These are phyloP conservation scores for Prosopis cineraria DNA, from an alignment of 306 rosid genomes.

Conservation along the genomic window DNA sequence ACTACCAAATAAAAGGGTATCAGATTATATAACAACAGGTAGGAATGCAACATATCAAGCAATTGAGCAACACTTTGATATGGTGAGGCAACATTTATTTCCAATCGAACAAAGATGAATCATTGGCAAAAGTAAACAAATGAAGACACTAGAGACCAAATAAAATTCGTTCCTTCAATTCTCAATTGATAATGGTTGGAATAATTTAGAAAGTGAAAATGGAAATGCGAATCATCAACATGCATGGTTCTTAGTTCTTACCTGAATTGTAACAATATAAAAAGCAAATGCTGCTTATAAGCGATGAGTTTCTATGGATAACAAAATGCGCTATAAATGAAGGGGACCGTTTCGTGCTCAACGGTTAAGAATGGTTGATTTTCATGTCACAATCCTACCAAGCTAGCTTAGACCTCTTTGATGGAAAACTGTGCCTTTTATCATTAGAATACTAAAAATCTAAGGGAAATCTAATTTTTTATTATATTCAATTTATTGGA, in stretches of 20 bases:
- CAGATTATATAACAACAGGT: conserved; percentile 14
- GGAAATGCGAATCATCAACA: conserved; percentile 15
- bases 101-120: conserved; percentile 2
- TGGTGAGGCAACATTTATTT: background rate
- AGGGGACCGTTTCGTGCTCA: conserved; percentile 32
- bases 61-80: conserved; percentile 27
- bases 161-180: background rate
- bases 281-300: background rate
- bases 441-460: background rate
- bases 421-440: background rate
- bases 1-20: conserved; percentile 16
- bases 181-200: background rate
- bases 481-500: background rate
- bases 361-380: conserved; percentile 16
- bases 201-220: background rate
- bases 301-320: conserved; percentile 13
- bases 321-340: background rate
- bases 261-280: conserved; percentile 30
- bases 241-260: background rate
- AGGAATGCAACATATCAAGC: conserved; percentile 6
- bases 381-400: background rate
- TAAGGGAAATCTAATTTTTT: background rate
- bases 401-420: background rate
- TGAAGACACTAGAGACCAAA: background rate
- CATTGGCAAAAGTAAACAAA: background rate